These are phyloP conservation scores for Arabidopsis suecica DNA, from an alignment of 345 rosid species.

Conservation along the genomic window DNA sequence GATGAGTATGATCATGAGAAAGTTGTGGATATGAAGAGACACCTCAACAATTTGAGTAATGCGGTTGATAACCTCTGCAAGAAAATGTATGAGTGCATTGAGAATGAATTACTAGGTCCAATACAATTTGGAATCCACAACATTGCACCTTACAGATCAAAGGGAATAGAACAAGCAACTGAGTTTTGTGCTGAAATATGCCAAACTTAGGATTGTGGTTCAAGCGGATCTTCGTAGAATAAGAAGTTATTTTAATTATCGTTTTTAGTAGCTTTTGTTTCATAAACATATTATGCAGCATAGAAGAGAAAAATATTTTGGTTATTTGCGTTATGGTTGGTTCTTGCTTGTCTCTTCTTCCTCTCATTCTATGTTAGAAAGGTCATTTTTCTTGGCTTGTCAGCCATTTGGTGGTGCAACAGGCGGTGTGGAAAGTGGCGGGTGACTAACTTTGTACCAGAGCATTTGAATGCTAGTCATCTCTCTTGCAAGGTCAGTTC, in stretches of 20 bases:
- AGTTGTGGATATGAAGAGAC: constrained; percentile 62
- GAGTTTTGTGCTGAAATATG: constrained; percentile 47
- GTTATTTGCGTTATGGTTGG: background rate
- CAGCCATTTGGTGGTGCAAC: too few relatives aligned
- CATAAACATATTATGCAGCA: background rate
- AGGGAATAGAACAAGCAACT: constrained; percentile 77
- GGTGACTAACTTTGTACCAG: too few relatives aligned
- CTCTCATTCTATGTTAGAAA: too few relatives aligned
- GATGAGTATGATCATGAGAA: constrained; percentile 56
- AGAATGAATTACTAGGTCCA: constrained; percentile 81
- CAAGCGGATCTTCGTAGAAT: constrained; percentile 46
- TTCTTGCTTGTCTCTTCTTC: background rate
- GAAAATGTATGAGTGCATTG: constrained; percentile 92
- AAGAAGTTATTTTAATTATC: background rate
- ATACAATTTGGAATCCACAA: constrained; percentile 61
- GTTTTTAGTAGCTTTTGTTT: background rate
- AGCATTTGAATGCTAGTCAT: too few relatives aligned
- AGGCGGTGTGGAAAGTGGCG: too few relatives aligned
- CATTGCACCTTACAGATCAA: constrained; percentile 78
- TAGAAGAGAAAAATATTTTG: background rate
- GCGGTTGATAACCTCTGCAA: constrained; percentile 61
- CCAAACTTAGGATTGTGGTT: constrained; percentile 35
- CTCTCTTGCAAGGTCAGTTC: background rate
- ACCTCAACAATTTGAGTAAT: constrained; percentile 52
- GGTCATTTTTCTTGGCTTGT: too few relatives aligned